These are phyloP conservation scores for Taphrina betulina DNA, from an alignment of 1,139 yeast genomes.

Conservation along the genomic window DNA sequence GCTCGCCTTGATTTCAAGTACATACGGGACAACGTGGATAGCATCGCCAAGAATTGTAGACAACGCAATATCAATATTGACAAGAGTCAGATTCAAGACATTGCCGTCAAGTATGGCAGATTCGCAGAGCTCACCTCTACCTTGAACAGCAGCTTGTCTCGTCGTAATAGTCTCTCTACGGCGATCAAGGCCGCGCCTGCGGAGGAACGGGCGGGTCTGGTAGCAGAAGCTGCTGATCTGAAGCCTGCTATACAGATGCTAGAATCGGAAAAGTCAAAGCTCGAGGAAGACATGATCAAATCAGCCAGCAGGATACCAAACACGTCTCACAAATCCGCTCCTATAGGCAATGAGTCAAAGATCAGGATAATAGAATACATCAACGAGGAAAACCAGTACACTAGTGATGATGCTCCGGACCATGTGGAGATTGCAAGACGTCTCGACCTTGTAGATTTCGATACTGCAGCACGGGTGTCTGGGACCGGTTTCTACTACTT, in stretches of 20 bases:
- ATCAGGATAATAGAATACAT: constrained; percentile 36
- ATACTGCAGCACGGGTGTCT: constrained; percentile 67
- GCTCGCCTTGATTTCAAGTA: constrained; percentile 33
- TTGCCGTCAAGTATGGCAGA: constrained; percentile 31
- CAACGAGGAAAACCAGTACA: constrained; percentile 34
- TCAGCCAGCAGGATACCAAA: constrained; percentile 38
- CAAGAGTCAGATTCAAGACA: constrained; percentile 34
- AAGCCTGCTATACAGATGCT: constrained; percentile 34
- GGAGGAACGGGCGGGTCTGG: constrained; percentile 13
- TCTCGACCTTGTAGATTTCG: constrained; percentile 66
- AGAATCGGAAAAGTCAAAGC: constrained; percentile 30
- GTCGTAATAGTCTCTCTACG: constrained; percentile 35
- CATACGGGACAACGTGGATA: constrained; percentile 30
- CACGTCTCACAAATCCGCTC: constrained; percentile 35
- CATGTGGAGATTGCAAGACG: constrained; percentile 67
- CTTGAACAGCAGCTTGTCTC: constrained; percentile 32
- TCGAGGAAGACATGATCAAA: constrained; percentile 32
- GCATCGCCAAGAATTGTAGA: constrained; percentile 30
- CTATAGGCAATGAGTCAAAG: constrained; percentile 37
- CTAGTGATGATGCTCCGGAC: constrained; percentile 45
- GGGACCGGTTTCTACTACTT: constrained; percentile 91
- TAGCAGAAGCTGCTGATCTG: constrained; percentile 35
- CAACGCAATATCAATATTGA: constrained; percentile 35
- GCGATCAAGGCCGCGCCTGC: constrained; percentile 21
- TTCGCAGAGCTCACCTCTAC: constrained; percentile 27